Conservation (phyloP, 805 yeast species). For the Saccharomycopsis sp. region DNA sequence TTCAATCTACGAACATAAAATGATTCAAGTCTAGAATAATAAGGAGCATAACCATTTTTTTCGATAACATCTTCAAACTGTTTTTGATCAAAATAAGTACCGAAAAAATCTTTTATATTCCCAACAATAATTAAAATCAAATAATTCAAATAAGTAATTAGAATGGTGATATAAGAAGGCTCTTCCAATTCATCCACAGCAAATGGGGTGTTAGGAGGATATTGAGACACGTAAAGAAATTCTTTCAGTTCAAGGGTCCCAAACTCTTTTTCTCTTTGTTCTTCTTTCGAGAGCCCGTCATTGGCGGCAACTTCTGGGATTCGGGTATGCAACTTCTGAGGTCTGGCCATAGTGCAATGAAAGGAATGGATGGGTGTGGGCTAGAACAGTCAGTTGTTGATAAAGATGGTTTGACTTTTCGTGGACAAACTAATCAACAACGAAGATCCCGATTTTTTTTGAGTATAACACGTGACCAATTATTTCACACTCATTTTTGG, state of each 20-base stretch:
- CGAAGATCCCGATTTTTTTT: too few relatives aligned
- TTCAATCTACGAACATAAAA: conserved; percentile 91
- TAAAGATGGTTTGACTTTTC: too few relatives aligned
- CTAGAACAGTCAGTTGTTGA: too few relatives aligned
- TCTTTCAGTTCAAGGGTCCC: conserved; percentile 38
- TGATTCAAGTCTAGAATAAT: conserved; percentile 88
- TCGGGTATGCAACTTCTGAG: too few relatives aligned
- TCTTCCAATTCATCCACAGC: conserved; percentile 42
- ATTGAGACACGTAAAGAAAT: conserved; percentile 36
- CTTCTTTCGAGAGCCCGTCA: conserved; percentile 21
- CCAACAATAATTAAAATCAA: conserved; percentile 80
- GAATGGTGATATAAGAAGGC: conserved; percentile 71
- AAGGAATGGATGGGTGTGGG: too few relatives aligned
- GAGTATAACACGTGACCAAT: too few relatives aligned
- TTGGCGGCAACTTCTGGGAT: conserved; percentile 10
- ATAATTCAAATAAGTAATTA: conserved; percentile 80
- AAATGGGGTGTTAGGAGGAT: conserved; percentile 34
- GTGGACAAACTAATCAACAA: too few relatives aligned
- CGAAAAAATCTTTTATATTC: conserved; percentile 81
- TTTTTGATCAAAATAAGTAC: conserved; percentile 59
- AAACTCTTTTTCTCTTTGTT: conserved; percentile 38
- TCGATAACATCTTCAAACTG: conserved; percentile 59
- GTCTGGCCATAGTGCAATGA: too few relatives aligned
- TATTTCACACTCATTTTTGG: too few relatives aligned
- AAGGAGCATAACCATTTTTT: conserved; percentile 87